These are phyloP conservation scores for Gryganskiella cystojenkinii DNA, from an alignment of 192 early-diverging fungal species.

Conservation along the genomic window DNA sequence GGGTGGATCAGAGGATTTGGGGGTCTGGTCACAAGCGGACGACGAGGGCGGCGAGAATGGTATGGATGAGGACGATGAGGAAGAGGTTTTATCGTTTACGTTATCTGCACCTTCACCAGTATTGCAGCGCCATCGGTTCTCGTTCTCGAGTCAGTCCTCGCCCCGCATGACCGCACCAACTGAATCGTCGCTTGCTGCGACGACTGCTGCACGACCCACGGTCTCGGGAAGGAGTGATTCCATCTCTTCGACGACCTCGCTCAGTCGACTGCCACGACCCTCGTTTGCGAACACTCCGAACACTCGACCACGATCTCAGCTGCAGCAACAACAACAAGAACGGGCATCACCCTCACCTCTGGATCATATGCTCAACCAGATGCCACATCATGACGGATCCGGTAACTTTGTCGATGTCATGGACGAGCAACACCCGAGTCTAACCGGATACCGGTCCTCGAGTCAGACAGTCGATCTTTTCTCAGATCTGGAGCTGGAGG, in stretches of 20 bases:
- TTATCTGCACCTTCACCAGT: too few species aligned
- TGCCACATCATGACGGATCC: conserved; percentile 48
- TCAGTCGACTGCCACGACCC: conserved; percentile 28
- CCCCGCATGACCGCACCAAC: neutral
- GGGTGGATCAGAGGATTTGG: conserved; percentile 35
- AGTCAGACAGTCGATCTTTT: conserved; percentile 8
- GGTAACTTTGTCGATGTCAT: conserved; percentile 24
- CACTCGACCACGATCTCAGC: neutral
- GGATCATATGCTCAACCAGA: conserved; percentile 29
- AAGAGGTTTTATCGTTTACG: too few species aligned
- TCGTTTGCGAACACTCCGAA: conserved; percentile 24
- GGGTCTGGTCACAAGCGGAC: conserved; percentile 48
- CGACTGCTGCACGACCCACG: too few species aligned
- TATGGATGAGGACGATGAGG: too few species aligned
- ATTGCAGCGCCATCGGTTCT: neutral
- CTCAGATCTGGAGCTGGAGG: too few species aligned
- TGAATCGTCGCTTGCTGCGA: conserved; percentile 1
- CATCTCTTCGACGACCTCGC: conserved; percentile 12
- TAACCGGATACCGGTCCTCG: neutral
- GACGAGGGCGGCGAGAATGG: conserved; percentile 17
- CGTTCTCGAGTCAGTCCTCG: neutral
- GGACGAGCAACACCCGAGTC: neutral
- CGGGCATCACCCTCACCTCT: neutral
- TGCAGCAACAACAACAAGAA: too few species aligned
- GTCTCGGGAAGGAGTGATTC: too few species aligned